Evolutionary conservation across 495 filamentous ascomycete genomes (phyloP).

Genomic region (Collariella sp.): DNA sequence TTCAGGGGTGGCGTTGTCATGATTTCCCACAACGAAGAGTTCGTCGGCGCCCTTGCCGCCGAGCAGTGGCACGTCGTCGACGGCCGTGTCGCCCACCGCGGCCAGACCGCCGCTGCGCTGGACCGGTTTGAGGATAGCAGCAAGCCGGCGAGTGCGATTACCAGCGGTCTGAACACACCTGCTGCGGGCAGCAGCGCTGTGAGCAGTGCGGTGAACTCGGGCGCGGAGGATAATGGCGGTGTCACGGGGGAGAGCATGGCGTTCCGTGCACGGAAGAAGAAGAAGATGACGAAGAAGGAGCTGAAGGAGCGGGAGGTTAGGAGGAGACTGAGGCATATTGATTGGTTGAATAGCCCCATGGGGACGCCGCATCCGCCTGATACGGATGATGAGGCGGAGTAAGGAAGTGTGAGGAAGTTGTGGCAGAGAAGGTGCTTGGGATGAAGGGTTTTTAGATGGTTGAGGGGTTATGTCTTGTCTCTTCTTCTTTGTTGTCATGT

Average conservation of each 20-base stretch:
- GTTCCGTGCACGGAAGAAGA: constrained; percentile 88
- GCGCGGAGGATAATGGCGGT: constrained; percentile 58
- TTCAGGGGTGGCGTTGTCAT: constrained; percentile 97
- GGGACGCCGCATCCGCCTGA: constrained; percentile 70
- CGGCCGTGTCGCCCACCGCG: constrained; percentile 77
- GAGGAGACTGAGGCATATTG: constrained; percentile 83
- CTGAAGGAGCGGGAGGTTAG: constrained; percentile 86
- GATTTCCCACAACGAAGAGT: constrained; percentile 99
- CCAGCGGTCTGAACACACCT: constrained; percentile 37
- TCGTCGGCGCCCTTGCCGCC: constrained; percentile 85
- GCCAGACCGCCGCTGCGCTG: constrained; percentile 56
- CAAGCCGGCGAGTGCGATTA: constrained; percentile 50
- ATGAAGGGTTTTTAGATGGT: too few species aligned
- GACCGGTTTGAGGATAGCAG: constrained; percentile 79
- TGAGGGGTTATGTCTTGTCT: too few species aligned
- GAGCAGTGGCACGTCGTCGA: constrained; percentile 93
- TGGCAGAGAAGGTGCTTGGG: too few species aligned
- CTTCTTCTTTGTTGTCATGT: too few species aligned
- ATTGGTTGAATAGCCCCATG: constrained; percentile 77
- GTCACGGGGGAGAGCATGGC: constrained; percentile 53
- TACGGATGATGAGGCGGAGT: constrained; percentile 67
- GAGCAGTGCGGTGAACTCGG: constrained; percentile 65
- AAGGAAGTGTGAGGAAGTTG: too few species aligned
- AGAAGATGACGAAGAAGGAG: constrained; percentile 96
- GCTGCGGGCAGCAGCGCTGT: constrained; percentile 32